A percentile compares a stretch with the other conserved stretches of the same genome.
Evolutionary conservation across 805 yeast species (phyloP).

Genomic region (Naumovozyma dairenensis): DNA sequence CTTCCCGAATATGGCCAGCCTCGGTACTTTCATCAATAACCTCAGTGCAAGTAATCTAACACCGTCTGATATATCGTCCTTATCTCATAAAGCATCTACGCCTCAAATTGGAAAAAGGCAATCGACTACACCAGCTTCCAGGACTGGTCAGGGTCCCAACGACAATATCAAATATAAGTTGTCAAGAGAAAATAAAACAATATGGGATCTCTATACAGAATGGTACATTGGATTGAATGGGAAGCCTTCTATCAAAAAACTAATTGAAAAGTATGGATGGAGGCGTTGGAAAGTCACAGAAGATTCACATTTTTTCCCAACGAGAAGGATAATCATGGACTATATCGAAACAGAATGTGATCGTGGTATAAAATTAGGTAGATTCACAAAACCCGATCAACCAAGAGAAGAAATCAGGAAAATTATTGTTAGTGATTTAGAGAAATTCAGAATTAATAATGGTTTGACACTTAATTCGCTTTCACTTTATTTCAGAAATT

Average conservation of each 20-base stretch:
- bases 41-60: too few relatives aligned
- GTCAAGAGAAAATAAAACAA: constrained; percentile 30
- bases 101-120: too few relatives aligned
- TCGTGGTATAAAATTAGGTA: constrained; percentile 25
- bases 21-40: too few relatives aligned
- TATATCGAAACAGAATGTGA: constrained; percentile 30
- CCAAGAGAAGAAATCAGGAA: constrained; percentile 27
- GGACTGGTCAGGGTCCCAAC: constrained; percentile 15
- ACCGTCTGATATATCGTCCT: too few relatives aligned
- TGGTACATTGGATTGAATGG: constrained; percentile 32
- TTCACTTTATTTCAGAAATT: constrained; percentile 26
- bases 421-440: constrained; percentile 27
- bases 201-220: constrained; percentile 31
- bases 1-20: too few relatives aligned
- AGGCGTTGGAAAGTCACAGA: constrained; percentile 32
- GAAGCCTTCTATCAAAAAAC: constrained; percentile 22
- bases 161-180: constrained; percentile 28
- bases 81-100: too few relatives aligned
- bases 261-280: constrained; percentile 29
- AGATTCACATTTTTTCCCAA: constrained; percentile 32
- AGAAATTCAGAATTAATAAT: constrained; percentile 28
- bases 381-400: constrained; percentile 22
- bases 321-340: constrained; percentile 31
- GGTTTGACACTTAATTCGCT: constrained; percentile 28
- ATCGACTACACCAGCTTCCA: neutral